These are phyloP conservation scores for Lachnellula arida DNA, from an alignment of 2,329 filamentous ascomycete species.

Conservation along the genomic window DNA sequence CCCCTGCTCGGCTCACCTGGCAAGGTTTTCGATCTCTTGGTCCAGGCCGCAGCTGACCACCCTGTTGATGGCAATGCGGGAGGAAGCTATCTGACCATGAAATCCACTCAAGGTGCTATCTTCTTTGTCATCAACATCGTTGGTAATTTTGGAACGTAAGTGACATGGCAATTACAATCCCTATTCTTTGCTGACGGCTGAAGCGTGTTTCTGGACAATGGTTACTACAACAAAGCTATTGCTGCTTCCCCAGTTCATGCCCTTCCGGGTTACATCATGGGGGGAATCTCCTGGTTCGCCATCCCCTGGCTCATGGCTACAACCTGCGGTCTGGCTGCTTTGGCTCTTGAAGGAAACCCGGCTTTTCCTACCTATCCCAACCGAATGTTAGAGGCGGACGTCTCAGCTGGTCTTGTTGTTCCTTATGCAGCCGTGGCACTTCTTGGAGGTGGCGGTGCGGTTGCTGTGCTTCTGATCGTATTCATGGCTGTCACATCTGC, in stretches of 20 bases:
- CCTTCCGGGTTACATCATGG: slow-evolving; percentile 76
- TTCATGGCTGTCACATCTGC: slow-evolving; percentile 90
- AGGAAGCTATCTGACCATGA: slow-evolving; percentile 85
- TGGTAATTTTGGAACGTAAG: slow-evolving; percentile 63
- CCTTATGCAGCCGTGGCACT: slow-evolving; percentile 82
- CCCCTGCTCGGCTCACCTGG: slow-evolving; percentile 68
- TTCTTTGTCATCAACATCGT: slow-evolving; percentile 92
- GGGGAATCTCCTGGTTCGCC: slow-evolving; percentile 85
- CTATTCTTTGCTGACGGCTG: slow-evolving; percentile 39
- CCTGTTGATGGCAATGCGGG: slow-evolving; percentile 75
- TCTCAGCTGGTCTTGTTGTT: slow-evolving; percentile 77
- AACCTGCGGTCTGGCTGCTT: slow-evolving; percentile 77
- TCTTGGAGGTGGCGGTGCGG: slow-evolving; percentile 75
- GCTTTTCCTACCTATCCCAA: slow-evolving; percentile 68
- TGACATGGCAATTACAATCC: not conserved
- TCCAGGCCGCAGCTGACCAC: slow-evolving; percentile 61
- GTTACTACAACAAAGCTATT: slow-evolving; percentile 93
- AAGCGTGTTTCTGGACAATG: slow-evolving; percentile 77
- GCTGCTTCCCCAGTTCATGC: slow-evolving; percentile 81
- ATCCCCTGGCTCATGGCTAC: slow-evolving; percentile 88
- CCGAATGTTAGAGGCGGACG: slow-evolving; percentile 68
- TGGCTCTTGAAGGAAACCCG: slow-evolving; percentile 72
- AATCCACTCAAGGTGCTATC: slow-evolving; percentile 71
- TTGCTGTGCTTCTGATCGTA: slow-evolving; percentile 71
- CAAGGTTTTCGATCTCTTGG: slow-evolving; percentile 73